These are phyloP conservation scores for Kalanchoe fedtschenkoi DNA, from an alignment of 164 flowering plant genomes.

Conservation along the genomic window DNA sequence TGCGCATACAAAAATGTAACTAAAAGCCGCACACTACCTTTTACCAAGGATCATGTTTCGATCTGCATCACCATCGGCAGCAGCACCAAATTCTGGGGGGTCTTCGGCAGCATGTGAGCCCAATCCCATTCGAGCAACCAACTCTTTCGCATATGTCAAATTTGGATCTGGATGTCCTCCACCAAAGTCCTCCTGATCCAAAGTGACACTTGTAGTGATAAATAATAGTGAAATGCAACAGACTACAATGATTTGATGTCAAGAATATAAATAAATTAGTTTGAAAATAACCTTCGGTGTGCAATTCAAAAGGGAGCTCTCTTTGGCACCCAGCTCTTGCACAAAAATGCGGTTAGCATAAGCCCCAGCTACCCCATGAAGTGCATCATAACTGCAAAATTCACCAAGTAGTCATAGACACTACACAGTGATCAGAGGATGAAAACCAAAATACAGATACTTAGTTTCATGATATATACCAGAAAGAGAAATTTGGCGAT, in stretches of 20 bases:
- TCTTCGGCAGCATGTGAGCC: constrained; percentile 37
- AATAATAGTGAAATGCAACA: not conserved
- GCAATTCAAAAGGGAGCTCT: constrained; percentile 76
- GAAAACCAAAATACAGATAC: not conserved
- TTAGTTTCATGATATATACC: constrained; percentile 34
- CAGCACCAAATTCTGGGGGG: constrained; percentile 99
- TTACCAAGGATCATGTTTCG: constrained; percentile 98
- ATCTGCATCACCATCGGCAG: constrained; percentile 99
- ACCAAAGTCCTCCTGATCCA: constrained; percentile 88
- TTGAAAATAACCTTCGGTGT: constrained; percentile 58
- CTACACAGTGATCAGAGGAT: not conserved
- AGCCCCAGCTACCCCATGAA: constrained; percentile 96
- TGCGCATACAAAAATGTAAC: not conserved
- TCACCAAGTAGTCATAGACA: not conserved
- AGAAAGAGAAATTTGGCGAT: constrained; percentile 81
- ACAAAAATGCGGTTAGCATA: constrained; percentile 93
- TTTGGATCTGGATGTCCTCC: constrained; percentile 99
- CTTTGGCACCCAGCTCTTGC: constrained; percentile 89
- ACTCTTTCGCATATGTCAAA: constrained; percentile 95
- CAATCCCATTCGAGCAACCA: constrained; percentile 92
- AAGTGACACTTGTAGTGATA: constrained; percentile 7
- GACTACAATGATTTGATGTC: not conserved
- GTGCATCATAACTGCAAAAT: constrained; percentile 68
- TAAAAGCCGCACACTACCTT: constrained; percentile 37
- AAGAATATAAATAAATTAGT: not conserved